phyloP scores from a whole-genome alignment of 768 basidiomycete genomes.

The Hirschioporus abietinus region DNA sequence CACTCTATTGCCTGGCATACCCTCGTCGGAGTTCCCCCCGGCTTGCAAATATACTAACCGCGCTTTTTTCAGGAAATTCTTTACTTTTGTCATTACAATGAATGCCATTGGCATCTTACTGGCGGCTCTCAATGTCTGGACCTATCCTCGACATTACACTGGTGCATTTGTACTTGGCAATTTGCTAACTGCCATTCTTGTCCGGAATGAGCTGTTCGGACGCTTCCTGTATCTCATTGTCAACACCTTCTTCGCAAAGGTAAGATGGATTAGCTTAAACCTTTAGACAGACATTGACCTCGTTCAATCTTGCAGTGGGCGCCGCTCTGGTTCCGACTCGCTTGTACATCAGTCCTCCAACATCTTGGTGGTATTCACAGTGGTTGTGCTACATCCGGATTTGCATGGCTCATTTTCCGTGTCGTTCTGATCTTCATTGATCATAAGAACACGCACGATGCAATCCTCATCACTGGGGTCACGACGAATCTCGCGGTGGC shows the following conservation, averaged over 20 bases:
- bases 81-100: constrained; percentile 25
- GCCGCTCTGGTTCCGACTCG: constrained; percentile 34
- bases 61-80: constrained; percentile 28
- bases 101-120: constrained; percentile 29
- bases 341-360: constrained; percentile 27
- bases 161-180: constrained; percentile 37
- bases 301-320: constrained; percentile 26
- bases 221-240: constrained; percentile 31
- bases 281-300: background rate
- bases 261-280: constrained; percentile 5
- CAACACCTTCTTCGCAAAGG: constrained; percentile 34
- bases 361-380: constrained; percentile 42
- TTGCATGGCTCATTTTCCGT: constrained; percentile 31
- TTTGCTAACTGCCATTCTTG: constrained; percentile 33
- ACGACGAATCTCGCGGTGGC: constrained; percentile 33
- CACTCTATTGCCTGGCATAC: background rate
- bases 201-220: constrained; percentile 39
- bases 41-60: background rate
- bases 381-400: constrained; percentile 35
- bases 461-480: constrained; percentile 33
- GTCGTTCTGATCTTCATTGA: constrained; percentile 31
- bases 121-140: constrained; percentile 26
- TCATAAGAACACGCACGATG: constrained; percentile 28
- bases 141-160: constrained; percentile 30
- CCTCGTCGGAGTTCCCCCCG: background rate